Percentiles rank a stretch among this genome's conserved stretches.
Conservation (phyloP, 176 grass and related monocot species). For the Alloteropsis semialata region DNA sequence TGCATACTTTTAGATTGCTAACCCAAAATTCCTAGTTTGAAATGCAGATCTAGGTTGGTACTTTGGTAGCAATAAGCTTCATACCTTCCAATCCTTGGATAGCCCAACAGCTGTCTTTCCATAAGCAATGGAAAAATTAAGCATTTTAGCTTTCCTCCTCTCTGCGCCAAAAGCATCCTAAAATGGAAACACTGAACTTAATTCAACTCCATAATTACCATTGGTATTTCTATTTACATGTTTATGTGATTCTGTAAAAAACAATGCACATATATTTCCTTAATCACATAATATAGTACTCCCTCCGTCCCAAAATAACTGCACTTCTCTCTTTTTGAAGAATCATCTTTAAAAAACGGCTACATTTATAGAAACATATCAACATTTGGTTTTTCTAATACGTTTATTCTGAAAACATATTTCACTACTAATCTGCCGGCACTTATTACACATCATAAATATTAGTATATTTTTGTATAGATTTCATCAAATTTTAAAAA, state of each 20-base stretch:
- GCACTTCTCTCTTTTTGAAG: neutral
- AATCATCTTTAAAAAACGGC: neutral
- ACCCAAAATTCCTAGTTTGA: slow-evolving; percentile 21
- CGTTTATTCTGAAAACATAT: neutral
- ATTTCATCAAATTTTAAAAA: neutral
- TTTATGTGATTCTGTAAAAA: neutral
- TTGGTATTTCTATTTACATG: neutral
- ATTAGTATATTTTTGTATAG: neutral
- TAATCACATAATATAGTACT: too few species aligned
- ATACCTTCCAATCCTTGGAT: slow-evolving; percentile 89
- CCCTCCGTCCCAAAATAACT: neutral
- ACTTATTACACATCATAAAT: neutral
- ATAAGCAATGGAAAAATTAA: slow-evolving; percentile 97
- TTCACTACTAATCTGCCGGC: neutral
- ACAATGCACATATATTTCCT: neutral
- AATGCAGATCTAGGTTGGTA: slow-evolving; percentile 24
- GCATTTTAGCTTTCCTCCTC: slow-evolving; percentile 95
- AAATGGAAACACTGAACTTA: slow-evolving; percentile 14
- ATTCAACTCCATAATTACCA: neutral
- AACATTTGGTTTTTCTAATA: neutral
- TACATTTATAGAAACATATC: neutral
- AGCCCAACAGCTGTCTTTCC: slow-evolving; percentile 84
- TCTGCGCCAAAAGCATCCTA: slow-evolving; percentile 92
- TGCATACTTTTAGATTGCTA: slow-evolving; percentile 5
- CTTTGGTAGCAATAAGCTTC: slow-evolving; percentile 14